Base-by-base conservation (phyloP, 768 basidiomycete species). In the Amanita exitialis region DNA sequence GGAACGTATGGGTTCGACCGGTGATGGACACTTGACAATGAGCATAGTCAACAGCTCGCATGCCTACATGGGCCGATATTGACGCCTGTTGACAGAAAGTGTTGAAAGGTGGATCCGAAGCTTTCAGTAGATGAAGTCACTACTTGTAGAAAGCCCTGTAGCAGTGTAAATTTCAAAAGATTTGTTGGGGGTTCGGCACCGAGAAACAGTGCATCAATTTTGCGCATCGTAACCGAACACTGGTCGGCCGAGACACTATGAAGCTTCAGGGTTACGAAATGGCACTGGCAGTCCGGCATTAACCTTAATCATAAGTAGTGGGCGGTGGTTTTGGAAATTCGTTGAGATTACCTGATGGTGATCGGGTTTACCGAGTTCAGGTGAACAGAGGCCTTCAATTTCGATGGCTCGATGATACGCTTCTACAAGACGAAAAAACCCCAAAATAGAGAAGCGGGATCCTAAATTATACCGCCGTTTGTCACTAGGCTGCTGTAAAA, bases 11-110 rank as follows among this genome's bases (percentile, higher is more conserved):
- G 35, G 18, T 30, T 43, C 41, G 30, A 43, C 28, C 28, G 42
- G 20, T 44, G 50, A 51, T 51, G 50, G 50, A 44, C 25, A 34
- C 32, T 51, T 51, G 43, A 51, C 43, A 44, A 43, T 36, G 32
- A 36, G 41, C 34, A 43, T 41, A 42, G 28, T 32, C 25, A 51
- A 42, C 49, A n/a, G 48, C 10, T 30, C 50, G 32, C 30, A 20
- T 10, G 20, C 27, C 35, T 27, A 16, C 13, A n/a, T 36, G 23
- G 4, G 32, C 50, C 34, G 50, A 44, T 51, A 51, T 51, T 51
- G 42, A 51, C 34, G 42, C 21, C 42, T 51, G 42, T 44, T 44
- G 50, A 51, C 42, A 49, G 16, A 28, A 39, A 41, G 37, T 42
- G 47, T 16, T 39, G 47, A 47, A 38, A 38, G 16, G 36, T 35